phyloP scores from a whole-genome alignment of 2,329 filamentous ascomycete genomes.

The Cercospora sp. region DNA sequence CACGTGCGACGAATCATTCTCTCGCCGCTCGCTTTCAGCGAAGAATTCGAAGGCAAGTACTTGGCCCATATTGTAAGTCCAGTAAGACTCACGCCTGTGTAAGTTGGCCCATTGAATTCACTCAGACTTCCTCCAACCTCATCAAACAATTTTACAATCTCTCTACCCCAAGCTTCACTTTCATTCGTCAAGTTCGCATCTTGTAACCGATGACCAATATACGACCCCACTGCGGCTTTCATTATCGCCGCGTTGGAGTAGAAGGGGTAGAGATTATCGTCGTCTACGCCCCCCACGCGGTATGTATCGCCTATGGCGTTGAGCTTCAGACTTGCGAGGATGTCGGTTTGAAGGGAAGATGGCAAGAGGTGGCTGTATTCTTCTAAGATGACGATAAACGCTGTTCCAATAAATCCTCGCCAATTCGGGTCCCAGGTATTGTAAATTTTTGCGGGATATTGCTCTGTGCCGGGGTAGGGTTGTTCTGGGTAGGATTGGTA shows the following conservation, averaged over 20 bases:
- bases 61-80: slow-evolving; percentile 61
- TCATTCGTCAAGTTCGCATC: slow-evolving; percentile 60
- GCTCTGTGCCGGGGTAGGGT: slow-evolving; percentile 55
- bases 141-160: slow-evolving; percentile 59
- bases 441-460: slow-evolving; percentile 56
- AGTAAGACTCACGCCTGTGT: slow-evolving; percentile 62
- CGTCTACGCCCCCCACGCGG: slow-evolving; percentile 59
- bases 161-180: slow-evolving; percentile 57
- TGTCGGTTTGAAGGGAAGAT: slow-evolving; percentile 43
- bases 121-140: slow-evolving; percentile 56
- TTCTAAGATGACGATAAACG: slow-evolving; percentile 59
- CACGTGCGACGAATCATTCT: slow-evolving; percentile 59
- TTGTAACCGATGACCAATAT: slow-evolving; percentile 56
- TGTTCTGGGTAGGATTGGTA: slow-evolving; percentile 60
- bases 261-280: slow-evolving; percentile 62
- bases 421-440: slow-evolving; percentile 61
- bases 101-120: slow-evolving; percentile 64
- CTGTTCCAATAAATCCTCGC: slow-evolving; percentile 63
- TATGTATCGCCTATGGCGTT: slow-evolving; percentile 61
- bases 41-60: slow-evolving; percentile 56
- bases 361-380: slow-evolving; percentile 56
- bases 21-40: slow-evolving; percentile 55
- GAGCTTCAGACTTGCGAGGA: slow-evolving; percentile 57
- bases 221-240: slow-evolving; percentile 62
- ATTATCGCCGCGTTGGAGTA: slow-evolving; percentile 64